Conservation (phyloP, 495 filamentous ascomycete species). For the Tricharina praecox region DNA sequence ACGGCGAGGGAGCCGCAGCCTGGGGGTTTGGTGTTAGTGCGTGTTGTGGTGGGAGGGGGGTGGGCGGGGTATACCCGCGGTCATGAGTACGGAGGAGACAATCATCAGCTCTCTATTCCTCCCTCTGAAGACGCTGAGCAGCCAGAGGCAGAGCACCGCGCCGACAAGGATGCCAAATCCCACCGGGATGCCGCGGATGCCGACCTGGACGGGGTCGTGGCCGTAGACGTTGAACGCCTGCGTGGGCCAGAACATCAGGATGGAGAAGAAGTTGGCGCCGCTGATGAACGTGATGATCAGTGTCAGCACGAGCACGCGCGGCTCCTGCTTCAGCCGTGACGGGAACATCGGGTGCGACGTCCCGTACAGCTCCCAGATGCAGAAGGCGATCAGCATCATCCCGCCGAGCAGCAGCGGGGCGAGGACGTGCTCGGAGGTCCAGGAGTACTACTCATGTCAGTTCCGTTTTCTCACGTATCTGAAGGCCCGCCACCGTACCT, state of each 20-base stretch:
- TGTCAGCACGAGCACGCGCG: constrained; percentile 45
- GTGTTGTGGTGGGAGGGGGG: background rate
- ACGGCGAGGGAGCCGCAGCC: constrained; percentile 48
- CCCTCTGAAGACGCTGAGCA: constrained; percentile 44
- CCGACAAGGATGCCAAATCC: constrained; percentile 47
- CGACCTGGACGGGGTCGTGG: constrained; percentile 49
- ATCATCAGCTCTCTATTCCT: constrained; percentile 49
- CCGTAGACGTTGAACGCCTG: constrained; percentile 61
- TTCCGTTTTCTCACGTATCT: no score
- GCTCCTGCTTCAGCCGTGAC: constrained; percentile 41
- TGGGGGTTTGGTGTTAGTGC: background rate
- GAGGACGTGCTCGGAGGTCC: constrained; percentile 42
- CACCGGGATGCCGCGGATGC: constrained; percentile 48
- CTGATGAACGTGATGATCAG: constrained; percentile 57
- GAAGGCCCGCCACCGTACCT: no score
- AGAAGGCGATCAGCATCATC: constrained; percentile 38
- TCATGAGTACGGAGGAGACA: constrained; percentile 47
- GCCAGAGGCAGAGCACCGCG: constrained; percentile 43
- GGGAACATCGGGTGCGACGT: constrained; percentile 53
- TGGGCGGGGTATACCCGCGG: constrained; percentile 27
- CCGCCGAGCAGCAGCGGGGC: constrained; percentile 42
- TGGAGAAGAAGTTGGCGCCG: constrained; percentile 59
- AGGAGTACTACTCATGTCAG: constrained; percentile 33
- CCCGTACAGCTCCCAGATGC: constrained; percentile 43
- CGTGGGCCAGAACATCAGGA: constrained; percentile 57